Percentiles rank a stretch among this genome's conserved stretches.
Conservation (phyloP, 2,329 filamentous ascomycete species). For the Bipolaris gigantea region DNA sequence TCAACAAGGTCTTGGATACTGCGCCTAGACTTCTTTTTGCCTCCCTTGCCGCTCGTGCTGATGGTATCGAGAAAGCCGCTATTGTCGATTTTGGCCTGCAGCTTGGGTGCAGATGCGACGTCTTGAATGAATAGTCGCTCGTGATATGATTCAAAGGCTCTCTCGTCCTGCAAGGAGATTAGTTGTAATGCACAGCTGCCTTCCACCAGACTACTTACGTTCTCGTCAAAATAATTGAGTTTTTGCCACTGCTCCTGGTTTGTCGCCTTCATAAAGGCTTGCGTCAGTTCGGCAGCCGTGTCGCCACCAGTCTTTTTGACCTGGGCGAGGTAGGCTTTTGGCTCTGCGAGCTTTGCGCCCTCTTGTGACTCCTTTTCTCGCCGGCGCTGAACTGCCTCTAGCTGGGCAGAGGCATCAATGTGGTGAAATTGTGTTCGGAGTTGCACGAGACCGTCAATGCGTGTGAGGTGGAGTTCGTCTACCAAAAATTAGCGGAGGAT, state of each 20-base stretch:
- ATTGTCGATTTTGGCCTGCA: conserved; percentile 60
- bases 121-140: conserved; percentile 66
- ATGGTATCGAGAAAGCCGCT: conserved; percentile 65
- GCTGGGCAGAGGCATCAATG: conserved; percentile 79
- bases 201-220: conserved; percentile 51
- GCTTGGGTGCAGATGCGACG: conserved; percentile 48
- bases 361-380: conserved; percentile 52
- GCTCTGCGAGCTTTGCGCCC: conserved; percentile 54
- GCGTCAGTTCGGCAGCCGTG: conserved; percentile 69
- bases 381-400: conserved; percentile 57
- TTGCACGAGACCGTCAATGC: conserved; percentile 79
- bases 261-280: conserved; percentile 73
- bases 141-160: conserved; percentile 75
- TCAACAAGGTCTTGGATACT: conserved; percentile 30
- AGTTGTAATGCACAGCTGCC: background rate
- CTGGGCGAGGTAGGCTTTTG: conserved; percentile 82
- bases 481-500: conserved; percentile 12
- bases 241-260: conserved; percentile 81
- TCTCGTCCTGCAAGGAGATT: conserved; percentile 52
- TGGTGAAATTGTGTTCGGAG: conserved; percentile 92
- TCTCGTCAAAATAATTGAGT: conserved; percentile 80
- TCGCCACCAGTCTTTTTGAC: conserved; percentile 75
- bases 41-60: conserved; percentile 53
- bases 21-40: conserved; percentile 45
- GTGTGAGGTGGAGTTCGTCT: conserved; percentile 87